phyloP scores from a whole-genome alignment of 495 filamentous ascomycete genomes.

The Copromyces sp. region DNA sequence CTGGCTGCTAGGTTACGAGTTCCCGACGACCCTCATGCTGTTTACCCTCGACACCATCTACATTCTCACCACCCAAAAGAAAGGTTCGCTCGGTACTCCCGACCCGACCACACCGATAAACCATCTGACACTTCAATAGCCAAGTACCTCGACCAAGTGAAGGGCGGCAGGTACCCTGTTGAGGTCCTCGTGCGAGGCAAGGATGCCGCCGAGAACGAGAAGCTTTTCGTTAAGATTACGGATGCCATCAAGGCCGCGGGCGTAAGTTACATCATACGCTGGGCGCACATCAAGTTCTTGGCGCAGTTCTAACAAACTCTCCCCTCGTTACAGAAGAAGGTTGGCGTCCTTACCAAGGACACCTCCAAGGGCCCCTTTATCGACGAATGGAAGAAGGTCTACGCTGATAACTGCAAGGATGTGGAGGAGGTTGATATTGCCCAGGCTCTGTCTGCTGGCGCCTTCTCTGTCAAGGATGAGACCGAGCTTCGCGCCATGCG shows the following conservation, averaged over 20 bases:
- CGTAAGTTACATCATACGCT: slow-evolving; percentile 43
- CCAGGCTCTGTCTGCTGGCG: slow-evolving; percentile 65
- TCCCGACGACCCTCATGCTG: slow-evolving; percentile 88
- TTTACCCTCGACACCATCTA: slow-evolving; percentile 80
- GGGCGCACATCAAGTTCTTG: neutral
- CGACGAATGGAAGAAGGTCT: slow-evolving; percentile 88
- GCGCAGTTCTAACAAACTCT: slow-evolving; percentile 6
- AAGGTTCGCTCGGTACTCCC: slow-evolving; percentile 47
- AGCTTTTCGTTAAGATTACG: slow-evolving; percentile 69
- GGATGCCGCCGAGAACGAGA: slow-evolving; percentile 78
- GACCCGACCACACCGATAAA: neutral
- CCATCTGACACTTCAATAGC: slow-evolving; percentile 43
- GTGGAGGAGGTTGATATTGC: slow-evolving; percentile 83
- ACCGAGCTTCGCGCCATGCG: slow-evolving; percentile 89
- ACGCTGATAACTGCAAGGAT: slow-evolving; percentile 65
- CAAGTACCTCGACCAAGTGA: slow-evolving; percentile 85
- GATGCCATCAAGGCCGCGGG: slow-evolving; percentile 81
- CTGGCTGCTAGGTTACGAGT: slow-evolving; percentile 98
- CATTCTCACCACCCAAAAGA: slow-evolving; percentile 92
- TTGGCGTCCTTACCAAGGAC: slow-evolving; percentile 79
- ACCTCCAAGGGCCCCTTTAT: slow-evolving; percentile 77
- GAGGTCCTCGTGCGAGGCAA: slow-evolving; percentile 86
- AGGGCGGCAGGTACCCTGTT: slow-evolving; percentile 80
- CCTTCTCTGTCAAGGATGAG: slow-evolving; percentile 93
- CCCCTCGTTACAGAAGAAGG: slow-evolving; percentile 56